A percentile compares a stretch with the other conserved stretches of the same genome.
Conservation (phyloP, 1,139 yeast species). For the Saccharomyces hybrid region DNA sequence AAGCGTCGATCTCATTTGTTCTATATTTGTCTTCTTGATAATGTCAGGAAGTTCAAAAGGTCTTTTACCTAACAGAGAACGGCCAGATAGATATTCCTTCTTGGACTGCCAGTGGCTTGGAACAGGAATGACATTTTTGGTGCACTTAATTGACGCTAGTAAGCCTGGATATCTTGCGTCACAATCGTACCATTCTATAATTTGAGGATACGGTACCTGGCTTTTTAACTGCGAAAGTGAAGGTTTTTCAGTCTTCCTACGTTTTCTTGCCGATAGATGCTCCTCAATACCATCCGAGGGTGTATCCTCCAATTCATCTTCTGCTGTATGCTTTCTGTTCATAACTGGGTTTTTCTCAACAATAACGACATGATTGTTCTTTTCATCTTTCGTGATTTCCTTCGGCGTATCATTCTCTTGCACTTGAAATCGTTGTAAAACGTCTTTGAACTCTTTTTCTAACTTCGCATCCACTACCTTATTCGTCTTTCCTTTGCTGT, state of each 20-base stretch:
- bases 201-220: conserved; percentile 51
- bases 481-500: not conserved
- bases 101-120: conserved; percentile 83
- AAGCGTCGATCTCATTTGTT: conserved; percentile 66
- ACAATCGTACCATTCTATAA: conserved; percentile 81
- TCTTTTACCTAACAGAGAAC: conserved; percentile 61
- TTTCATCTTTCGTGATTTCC: conserved; percentile 1
- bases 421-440: conserved; percentile 6
- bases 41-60: conserved; percentile 75
- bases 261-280: conserved; percentile 36
- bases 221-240: conserved; percentile 66
- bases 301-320: not conserved
- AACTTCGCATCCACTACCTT: not conserved
- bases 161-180: conserved; percentile 76
- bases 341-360: not conserved
- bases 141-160: conserved; percentile 55
- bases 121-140: conserved; percentile 63
- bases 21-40: conserved; percentile 78
- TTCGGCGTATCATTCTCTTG: not conserved
- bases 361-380: not conserved
- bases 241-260: conserved; percentile 46
- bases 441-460: conserved; percentile 5
- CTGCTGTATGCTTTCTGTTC: conserved; percentile 1
- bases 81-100: conserved; percentile 67
- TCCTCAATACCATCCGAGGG: not conserved